Evolutionary conservation across 176 grass and related monocot species (phyloP).

Genomic region (Eragrostis curvula): DNA sequence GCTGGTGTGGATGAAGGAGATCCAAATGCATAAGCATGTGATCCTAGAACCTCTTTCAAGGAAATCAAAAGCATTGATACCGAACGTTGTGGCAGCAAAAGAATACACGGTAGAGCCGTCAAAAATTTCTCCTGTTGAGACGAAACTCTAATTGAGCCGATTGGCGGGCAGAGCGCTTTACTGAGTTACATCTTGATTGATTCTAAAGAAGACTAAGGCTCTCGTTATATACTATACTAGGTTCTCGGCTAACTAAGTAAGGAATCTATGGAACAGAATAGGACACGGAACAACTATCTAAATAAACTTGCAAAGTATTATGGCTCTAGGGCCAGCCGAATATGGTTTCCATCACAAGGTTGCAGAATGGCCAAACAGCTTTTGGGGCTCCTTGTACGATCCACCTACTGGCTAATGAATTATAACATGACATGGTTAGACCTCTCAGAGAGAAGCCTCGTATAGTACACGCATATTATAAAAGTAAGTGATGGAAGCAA

Average conservation of each 20-base stretch:
- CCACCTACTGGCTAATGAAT: constrained; percentile 26
- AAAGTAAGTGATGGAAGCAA: constrained; percentile 5
- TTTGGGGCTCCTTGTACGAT: neutral
- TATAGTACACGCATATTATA: constrained; percentile 7
- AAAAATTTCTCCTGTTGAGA: neutral
- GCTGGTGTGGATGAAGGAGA: neutral
- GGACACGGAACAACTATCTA: neutral
- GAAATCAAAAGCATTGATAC: neutral
- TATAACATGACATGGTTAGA: neutral
- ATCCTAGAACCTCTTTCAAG: neutral
- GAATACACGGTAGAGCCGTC: neutral
- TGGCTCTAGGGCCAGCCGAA: neutral
- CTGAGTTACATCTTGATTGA: neutral
- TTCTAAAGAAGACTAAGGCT: neutral
- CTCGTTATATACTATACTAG: neutral
- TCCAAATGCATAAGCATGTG: neutral
- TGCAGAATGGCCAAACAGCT: neutral
- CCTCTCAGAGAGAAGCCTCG: neutral
- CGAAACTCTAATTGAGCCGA: neutral
- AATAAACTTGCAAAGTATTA: neutral
- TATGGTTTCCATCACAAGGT: constrained; percentile 1
- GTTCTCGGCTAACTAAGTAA: neutral
- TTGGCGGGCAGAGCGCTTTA: neutral
- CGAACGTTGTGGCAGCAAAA: neutral
- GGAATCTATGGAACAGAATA: neutral